Evolutionary conservation across 805 yeast genomes (phyloP), one percentile per base, ranked within the genome.

Genomic region (Jamesozyma spencerorum): DNA sequence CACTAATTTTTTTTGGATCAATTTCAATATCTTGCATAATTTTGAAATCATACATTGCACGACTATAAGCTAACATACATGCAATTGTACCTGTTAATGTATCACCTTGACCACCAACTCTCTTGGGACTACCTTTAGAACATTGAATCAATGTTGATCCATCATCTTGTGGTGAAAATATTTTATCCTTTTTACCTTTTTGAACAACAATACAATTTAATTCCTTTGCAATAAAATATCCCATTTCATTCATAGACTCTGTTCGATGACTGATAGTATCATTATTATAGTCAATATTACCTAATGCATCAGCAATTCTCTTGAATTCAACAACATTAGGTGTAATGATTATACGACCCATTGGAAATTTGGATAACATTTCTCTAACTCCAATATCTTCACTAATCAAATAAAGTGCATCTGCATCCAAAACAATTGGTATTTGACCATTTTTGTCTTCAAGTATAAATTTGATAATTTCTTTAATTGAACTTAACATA

Each of bases 101-200:
- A 53, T 92, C 98, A 19, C 98, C 98, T 63, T 92, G 97, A 0
- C 98, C 98, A 11, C 97, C 96, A 6, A 85, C 94, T 40, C 98
- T 70, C 54, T 85, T 81, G 37, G 65, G 61, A 5, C 92, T 80
- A 1, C 97, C 97, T 13, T 58, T 51, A 26, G 66, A 54, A 28
- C 68, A 69, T 45, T 70, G 72, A 3, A 63, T 50, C 5, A 84
- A 46, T 4, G 64, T 51, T 10, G 7, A 24, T 17, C 28, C 24
- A 14, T 39, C 66, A 2, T 74, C 75, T 4, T 77, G 81, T 10
- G 87, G 48, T 6, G 48, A 47, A 34, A 46, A 57, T n/a, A 53
- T 80, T 29, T 73, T 47, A 54, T 92, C 98, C 2, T 50, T 47
- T 0, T 50, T 40, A 2, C 97, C 97, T 60, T 92, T 92, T 28